Conservation (phyloP, 106 monocot species). For the Dendrobium nobile region DNA sequence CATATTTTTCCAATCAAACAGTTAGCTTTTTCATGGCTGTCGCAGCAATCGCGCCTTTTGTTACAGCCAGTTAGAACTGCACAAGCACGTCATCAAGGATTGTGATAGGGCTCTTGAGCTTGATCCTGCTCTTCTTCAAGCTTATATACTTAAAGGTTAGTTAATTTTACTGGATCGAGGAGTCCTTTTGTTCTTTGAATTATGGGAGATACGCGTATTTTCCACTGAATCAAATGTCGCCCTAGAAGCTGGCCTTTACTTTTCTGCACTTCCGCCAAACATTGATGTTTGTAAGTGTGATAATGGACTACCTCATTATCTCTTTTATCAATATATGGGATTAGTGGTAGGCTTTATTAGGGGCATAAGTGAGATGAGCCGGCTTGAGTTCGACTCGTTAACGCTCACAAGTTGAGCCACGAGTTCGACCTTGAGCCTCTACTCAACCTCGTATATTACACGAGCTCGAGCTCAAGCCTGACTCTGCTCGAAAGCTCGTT, state of each 20-base stretch:
- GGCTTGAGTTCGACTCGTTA: too few species aligned
- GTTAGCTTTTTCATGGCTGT: neutral
- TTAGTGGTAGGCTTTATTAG: neutral
- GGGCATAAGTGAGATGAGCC: too few species aligned
- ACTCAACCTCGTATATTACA: too few species aligned
- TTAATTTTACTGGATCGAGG: neutral
- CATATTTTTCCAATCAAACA: neutral
- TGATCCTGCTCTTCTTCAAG: constrained; percentile 52
- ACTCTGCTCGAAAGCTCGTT: too few species aligned
- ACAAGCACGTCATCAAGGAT: constrained; percentile 96
- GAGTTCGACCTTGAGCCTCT: too few species aligned
- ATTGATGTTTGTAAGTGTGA: neutral
- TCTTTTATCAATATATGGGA: neutral
- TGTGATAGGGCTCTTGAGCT: constrained; percentile 81
- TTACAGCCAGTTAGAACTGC: constrained; percentile 82
- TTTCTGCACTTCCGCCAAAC: neutral
- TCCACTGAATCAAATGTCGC: neutral
- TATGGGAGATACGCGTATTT: neutral
- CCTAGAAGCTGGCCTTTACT: neutral
- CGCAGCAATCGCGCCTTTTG: constrained; percentile 91
- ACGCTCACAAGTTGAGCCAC: too few species aligned
- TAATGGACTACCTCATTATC: neutral
- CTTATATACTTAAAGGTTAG: constrained; percentile 90
- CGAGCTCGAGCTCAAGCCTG: too few species aligned
- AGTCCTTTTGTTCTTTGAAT: neutral